These are phyloP conservation scores for Apophysomyces variabilis DNA, from an alignment of 371 early-diverging fungal genomes.

Conservation along the genomic window DNA sequence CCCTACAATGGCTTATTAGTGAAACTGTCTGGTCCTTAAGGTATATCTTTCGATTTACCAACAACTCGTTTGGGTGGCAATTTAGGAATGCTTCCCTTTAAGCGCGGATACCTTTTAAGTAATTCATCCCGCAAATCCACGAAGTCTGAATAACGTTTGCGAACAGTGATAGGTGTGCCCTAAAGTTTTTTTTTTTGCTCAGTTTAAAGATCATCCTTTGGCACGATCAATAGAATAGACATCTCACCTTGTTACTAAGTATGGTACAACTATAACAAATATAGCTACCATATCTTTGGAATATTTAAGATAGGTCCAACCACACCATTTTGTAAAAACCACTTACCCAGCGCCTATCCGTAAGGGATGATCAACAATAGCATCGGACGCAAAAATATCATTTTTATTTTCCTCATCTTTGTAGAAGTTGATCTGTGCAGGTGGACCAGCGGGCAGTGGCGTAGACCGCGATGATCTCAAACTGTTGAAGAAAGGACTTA, in stretches of 20 bases:
- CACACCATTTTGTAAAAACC: neutral
- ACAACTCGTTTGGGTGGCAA: slow-evolving; percentile 61
- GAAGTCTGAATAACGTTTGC: slow-evolving; percentile 64
- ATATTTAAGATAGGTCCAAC: slow-evolving; percentile 9
- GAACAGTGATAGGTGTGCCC: slow-evolving; percentile 50
- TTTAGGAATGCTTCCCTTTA: slow-evolving; percentile 54
- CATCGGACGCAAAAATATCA: slow-evolving; percentile 53
- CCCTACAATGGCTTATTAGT: slow-evolving; percentile 17
- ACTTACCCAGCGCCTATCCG: slow-evolving; percentile 47
- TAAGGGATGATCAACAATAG: slow-evolving; percentile 55
- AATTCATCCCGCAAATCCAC: slow-evolving; percentile 52
- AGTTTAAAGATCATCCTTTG: neutral
- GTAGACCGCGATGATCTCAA: slow-evolving; percentile 21
- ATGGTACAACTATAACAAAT: slow-evolving; percentile 61
- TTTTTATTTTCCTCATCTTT: slow-evolving; percentile 31
- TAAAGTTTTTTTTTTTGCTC: slow-evolving; percentile 6
- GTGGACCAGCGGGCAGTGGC: slow-evolving; percentile 5
- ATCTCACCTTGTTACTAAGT: slow-evolving; percentile 47
- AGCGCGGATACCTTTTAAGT: slow-evolving; percentile 39
- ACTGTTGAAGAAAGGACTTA: slow-evolving; percentile 14
- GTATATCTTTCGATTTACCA: slow-evolving; percentile 28
- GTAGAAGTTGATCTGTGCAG: slow-evolving; percentile 43
- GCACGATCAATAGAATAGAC: neutral
- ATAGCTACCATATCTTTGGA: slow-evolving; percentile 51
- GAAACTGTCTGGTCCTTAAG: neutral